These are phyloP conservation scores for Thermothelomyces thermophilus DNA, from an alignment of 2,329 filamentous ascomycete genomes.

Conservation along the genomic window DNA sequence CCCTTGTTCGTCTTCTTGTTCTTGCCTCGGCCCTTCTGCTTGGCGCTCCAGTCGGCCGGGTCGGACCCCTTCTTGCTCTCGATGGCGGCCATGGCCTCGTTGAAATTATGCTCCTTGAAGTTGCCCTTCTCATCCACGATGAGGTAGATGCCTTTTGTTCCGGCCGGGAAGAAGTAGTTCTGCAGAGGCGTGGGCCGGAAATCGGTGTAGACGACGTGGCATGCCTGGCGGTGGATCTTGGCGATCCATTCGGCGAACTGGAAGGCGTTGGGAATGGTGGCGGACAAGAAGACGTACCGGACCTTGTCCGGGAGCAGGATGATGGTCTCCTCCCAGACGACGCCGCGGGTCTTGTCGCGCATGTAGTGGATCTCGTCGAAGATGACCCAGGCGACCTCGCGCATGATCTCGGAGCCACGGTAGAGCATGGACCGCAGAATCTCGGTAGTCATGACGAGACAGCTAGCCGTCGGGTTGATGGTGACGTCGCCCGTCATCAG, in stretches of 20 bases:
- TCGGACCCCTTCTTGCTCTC: conserved; percentile 83
- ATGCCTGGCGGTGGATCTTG: conserved; percentile 95
- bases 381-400: conserved; percentile 95
- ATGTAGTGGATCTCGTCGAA: conserved; percentile 99
- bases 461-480: conserved; percentile 97
- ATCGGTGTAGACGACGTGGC: conserved; percentile 98
- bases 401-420: conserved; percentile 97
- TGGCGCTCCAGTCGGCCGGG: conserved; percentile 69
- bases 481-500: conserved; percentile 99
- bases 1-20: conserved; percentile 90
- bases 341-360: conserved; percentile 87
- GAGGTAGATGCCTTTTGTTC: conserved; percentile 85
- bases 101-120: conserved; percentile 96
- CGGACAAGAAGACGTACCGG: conserved; percentile 94
- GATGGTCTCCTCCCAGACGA: conserved; percentile 99
- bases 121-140: conserved; percentile 95
- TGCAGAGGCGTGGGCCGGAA: conserved; percentile 94
- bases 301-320: conserved; percentile 98
- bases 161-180: conserved; percentile 94
- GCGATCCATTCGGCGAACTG: conserved; percentile 99
- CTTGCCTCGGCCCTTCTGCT: conserved; percentile 79
- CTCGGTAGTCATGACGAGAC: conserved; percentile 98
- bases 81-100: conserved; percentile 87
- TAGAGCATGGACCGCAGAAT: conserved; percentile 99
- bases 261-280: conserved; percentile 97